Percentiles rank a stretch among this genome's conserved stretches.
phyloP scores from a whole-genome alignment of 2,329 filamentous ascomycete genomes.

The Fusarium sp. region DNA sequence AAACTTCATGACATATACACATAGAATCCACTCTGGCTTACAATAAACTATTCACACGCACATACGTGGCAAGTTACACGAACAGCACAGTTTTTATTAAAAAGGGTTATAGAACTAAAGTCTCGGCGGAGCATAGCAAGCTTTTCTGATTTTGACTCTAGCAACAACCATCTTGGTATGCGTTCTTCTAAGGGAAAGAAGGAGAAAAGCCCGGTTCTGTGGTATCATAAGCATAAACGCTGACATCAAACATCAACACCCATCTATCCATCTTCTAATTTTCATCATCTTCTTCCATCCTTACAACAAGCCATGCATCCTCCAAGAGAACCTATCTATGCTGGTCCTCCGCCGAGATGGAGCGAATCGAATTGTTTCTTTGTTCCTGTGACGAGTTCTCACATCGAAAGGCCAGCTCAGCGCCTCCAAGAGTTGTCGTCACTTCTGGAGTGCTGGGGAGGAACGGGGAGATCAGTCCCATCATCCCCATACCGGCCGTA shows the following conservation, averaged over 20 bases:
- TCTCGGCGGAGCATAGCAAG: slow-evolving; percentile 40
- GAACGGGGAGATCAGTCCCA: slow-evolving; percentile 23
- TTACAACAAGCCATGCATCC: slow-evolving; percentile 32
- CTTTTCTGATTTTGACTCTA: slow-evolving; percentile 38
- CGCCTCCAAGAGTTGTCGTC: slow-evolving; percentile 26
- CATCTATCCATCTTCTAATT: slow-evolving; percentile 30
- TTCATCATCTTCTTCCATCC: neutral
- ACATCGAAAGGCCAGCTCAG: slow-evolving; percentile 25
- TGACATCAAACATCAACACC: slow-evolving; percentile 41
- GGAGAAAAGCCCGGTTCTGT: slow-evolving; percentile 36
- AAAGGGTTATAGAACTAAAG: slow-evolving; percentile 38
- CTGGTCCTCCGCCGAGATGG: slow-evolving; percentile 29
- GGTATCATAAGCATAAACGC: slow-evolving; percentile 44
- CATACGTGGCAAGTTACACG: slow-evolving; percentile 1
- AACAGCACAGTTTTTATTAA: slow-evolving; percentile 34
- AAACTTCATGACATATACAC: neutral
- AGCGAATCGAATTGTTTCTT: slow-evolving; percentile 27
- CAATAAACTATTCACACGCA: neutral
- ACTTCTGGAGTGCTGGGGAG: slow-evolving; percentile 31
- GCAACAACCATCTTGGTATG: slow-evolving; percentile 30
- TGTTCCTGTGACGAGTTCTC: slow-evolving; percentile 7
- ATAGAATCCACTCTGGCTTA: neutral
- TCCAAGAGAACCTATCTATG: slow-evolving; percentile 21
- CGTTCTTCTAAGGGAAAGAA: slow-evolving; percentile 31
- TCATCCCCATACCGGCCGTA: slow-evolving; percentile 25